Base-by-base conservation (phyloP, 768 basidiomycete species). In the Suillus subluteus region DNA sequence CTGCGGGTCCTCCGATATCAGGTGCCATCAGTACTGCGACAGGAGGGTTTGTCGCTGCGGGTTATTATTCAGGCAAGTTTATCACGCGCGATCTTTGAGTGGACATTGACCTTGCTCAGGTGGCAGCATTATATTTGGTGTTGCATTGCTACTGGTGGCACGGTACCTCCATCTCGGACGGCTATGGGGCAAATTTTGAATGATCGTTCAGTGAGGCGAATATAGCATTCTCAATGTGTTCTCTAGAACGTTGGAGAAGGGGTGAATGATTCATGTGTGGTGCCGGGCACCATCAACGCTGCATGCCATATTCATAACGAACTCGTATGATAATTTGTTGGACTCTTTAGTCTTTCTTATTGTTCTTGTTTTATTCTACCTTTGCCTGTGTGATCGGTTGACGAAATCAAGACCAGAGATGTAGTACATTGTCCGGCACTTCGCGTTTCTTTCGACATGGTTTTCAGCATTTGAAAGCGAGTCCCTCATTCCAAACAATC, bases 1-100 rank as follows among this genome's bases (percentile, higher is more conserved):
- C 92, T 4, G 83, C 81, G 0, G 91, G 91, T 0, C 89, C 90
- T 2, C 91, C 91, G 0, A 89, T 92, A 67, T 90, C 90, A 7
- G 91, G 91, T 1, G 88, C 88, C 0, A 90, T 93, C 69, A 82
- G 83, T 63, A 74, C 73, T 0, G 79, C 82, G 0, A 85, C 87
- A 1, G 84, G 83, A 2, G 81, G 82, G 0, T 93, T 75, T 41
- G 23, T 62, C 38, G 69, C 2, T 9, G 72, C 77, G 3, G 76
- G 79, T 12, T 76, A 68, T 65, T 89, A 84, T 67, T 86, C 86
- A 44, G 78, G 78, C 75, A 32, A 66, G 73, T 64, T 15, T 62
- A 41, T 54, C 30, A n/a, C 46, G 43, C 12, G 43, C 2, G 55
- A 40, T 32, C 50, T 9, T 58, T 38, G 32, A 40, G 16, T 35